Evolutionary conservation across 2,329 filamentous ascomycete species (phyloP).

Genomic region (Aspergillus novoparasiticus): DNA sequence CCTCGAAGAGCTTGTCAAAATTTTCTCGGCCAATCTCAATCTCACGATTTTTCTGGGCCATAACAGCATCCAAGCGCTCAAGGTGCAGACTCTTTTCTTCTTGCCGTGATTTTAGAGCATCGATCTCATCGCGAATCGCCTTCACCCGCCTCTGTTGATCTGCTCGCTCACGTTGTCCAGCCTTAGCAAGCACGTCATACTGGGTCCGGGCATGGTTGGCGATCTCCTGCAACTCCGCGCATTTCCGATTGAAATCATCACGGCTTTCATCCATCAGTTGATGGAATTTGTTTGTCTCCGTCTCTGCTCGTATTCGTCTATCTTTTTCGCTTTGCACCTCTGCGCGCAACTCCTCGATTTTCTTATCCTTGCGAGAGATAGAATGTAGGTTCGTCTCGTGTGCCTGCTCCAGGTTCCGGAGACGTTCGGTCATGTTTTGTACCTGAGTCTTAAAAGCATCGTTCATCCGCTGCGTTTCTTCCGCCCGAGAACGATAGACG

Average conservation of each 20-base stretch:
- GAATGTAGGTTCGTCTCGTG: conserved; percentile 51
- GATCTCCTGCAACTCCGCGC: conserved; percentile 42
- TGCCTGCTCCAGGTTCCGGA: conserved; percentile 49
- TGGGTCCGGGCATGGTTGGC: conserved; percentile 43
- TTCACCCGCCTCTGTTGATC: conserved; percentile 45
- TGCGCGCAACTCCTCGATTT: conserved; percentile 48
- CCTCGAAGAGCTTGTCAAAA: conserved; percentile 41
- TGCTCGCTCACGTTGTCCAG: conserved; percentile 43
- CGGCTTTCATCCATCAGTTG: conserved; percentile 43
- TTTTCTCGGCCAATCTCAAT: conserved; percentile 43
- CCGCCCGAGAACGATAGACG: conserved; percentile 47
- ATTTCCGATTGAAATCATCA: conserved; percentile 43
- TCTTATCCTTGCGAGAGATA: conserved; percentile 51
- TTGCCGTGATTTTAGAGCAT: conserved; percentile 37
- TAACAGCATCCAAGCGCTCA: conserved; percentile 47
- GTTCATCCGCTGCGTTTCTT: conserved; percentile 51
- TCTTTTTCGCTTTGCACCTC: conserved; percentile 47
- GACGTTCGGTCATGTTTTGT: conserved; percentile 48
- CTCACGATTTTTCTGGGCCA: conserved; percentile 50
- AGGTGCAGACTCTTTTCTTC: conserved; percentile 40
- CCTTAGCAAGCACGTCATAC: conserved; percentile 47
- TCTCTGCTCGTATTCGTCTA: conserved; percentile 45
- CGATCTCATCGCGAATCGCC: conserved; percentile 38
- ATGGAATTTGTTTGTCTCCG: conserved; percentile 38
- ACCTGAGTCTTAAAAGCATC: conserved; percentile 49